phyloP scores from a whole-genome alignment of 257 asterid genomes.

The Ilex asprella region DNA sequence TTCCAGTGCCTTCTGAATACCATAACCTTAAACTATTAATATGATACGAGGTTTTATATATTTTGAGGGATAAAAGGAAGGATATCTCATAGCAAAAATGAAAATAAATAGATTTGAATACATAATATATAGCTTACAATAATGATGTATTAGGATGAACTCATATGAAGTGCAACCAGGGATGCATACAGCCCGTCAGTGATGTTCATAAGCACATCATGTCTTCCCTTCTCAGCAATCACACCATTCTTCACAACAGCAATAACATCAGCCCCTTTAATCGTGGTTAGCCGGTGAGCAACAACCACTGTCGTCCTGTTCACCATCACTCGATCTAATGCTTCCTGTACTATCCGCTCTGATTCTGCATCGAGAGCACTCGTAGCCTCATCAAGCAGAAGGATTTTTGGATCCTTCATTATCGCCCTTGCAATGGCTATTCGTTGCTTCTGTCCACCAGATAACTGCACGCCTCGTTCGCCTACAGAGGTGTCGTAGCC shows the following conservation, averaged over 20 bases:
- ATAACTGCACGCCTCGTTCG: constrained; percentile 60
- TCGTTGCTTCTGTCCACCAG: constrained; percentile 75
- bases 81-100: too few species aligned
- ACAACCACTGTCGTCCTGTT: constrained; percentile 65
- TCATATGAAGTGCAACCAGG: constrained; percentile 52
- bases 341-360: constrained; percentile 65
- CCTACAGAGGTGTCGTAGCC: constrained; percentile 70
- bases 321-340: constrained; percentile 59
- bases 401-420: constrained; percentile 52
- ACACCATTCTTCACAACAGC: constrained; percentile 73
- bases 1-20: too few species aligned
- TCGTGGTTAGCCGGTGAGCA: constrained; percentile 59
- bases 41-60: too few species aligned
- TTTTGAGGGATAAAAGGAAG: too few species aligned
- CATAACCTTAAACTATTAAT: too few species aligned
- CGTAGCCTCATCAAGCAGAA: constrained; percentile 72
- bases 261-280: constrained; percentile 61
- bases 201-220: constrained; percentile 48
- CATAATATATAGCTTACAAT: too few species aligned
- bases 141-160: constrained; percentile 14
- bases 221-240: constrained; percentile 58
- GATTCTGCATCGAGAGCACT: constrained; percentile 74
- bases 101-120: too few species aligned
- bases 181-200: constrained; percentile 63
- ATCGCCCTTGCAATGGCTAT: constrained; percentile 70